Base-by-base conservation (phyloP, 1,284 basidiomycete genomes). In the Volvariella surrecta region DNA sequence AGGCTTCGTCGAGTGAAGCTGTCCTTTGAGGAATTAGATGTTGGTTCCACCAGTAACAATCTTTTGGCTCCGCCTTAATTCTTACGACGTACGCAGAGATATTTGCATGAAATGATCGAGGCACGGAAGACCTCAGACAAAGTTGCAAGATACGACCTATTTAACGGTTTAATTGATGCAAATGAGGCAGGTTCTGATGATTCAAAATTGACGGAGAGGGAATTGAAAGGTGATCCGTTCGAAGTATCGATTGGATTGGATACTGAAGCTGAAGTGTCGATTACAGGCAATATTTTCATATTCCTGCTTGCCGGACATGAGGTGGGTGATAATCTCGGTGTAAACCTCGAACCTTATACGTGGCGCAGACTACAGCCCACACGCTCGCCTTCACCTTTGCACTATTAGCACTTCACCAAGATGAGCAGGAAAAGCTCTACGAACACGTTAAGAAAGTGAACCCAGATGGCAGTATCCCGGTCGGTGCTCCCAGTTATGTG, bases 261-360 rank as follows among this genome's bases (percentile, higher is more conserved):
- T 20, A n/a, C 45, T 2, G 20, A 22, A 15, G 7, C 42, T 39
- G 32, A 35, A 37, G 38, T 40, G 32, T 20, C 10, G 37, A 15
- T 17, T 16, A 4, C 18, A 76, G 75, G 72, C 3, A 79, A 81
- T 51, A 70, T 76, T 18, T 77, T 74, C 50, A 67, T 77, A 11
- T 76, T 78, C 49, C 54, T 80, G 30, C 50, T 81, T 21, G 79
- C 78, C 34, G 78, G 77, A 6, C 76, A 80, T 50, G 78, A 80
- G 62, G 76, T 76, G 47, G 2, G 53, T 48, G 13, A 4, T n/a
- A 28, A 8, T 7, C 15, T 13, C 11, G 20, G n/a, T 21, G 2
- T 15, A 21, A 13, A 18, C 3, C 30, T 15, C 39, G 13, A 2
- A 19, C 31, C 16, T 4, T 30, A 13, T 3, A 30, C 19, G 11